A percentile compares a stretch with the other conserved stretches of the same genome.
Evolutionary conservation across 495 filamentous ascomycete species (phyloP).

Genomic region (Xylaria castorea): DNA sequence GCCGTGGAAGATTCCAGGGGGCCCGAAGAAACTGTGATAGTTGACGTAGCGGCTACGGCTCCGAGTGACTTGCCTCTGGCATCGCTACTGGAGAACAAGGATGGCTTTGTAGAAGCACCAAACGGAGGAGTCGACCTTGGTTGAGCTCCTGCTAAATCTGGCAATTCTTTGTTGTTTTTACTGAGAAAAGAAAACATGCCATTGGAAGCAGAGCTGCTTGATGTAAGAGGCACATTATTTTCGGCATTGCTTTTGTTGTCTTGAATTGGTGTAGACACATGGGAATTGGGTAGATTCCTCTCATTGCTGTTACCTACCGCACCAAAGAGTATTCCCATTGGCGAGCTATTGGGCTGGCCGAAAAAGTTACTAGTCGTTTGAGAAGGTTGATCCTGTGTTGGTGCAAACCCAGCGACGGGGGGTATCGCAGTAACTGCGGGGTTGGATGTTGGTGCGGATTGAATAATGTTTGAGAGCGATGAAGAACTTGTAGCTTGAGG

Average conservation of each 20-base stretch:
- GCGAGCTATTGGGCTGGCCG: background rate
- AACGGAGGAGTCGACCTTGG: background rate
- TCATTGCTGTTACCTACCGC: background rate
- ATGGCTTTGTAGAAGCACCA: conserved; percentile 5
- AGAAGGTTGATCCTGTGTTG: background rate
- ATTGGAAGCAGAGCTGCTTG: background rate
- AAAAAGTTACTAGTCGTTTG: background rate
- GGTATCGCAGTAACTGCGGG: background rate
- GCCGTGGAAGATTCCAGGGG: background rate
- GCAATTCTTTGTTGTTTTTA: conserved; percentile 2
- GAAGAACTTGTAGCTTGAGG: background rate
- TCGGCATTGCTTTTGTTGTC: background rate
- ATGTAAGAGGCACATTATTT: background rate
- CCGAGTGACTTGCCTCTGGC: background rate
- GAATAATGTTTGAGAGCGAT: background rate
- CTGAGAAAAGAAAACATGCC: conserved; percentile 9
- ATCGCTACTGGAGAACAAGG: background rate
- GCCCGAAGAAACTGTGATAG: background rate
- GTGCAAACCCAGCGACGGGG: background rate
- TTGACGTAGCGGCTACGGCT: background rate
- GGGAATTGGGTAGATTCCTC: background rate
- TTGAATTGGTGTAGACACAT: background rate
- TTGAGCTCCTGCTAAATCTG: background rate
- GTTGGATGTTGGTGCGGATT: background rate
- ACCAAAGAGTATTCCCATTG: background rate